Conservation (phyloP, 2,329 filamentous ascomycete genomes). For the Fusarium paranaense region DNA sequence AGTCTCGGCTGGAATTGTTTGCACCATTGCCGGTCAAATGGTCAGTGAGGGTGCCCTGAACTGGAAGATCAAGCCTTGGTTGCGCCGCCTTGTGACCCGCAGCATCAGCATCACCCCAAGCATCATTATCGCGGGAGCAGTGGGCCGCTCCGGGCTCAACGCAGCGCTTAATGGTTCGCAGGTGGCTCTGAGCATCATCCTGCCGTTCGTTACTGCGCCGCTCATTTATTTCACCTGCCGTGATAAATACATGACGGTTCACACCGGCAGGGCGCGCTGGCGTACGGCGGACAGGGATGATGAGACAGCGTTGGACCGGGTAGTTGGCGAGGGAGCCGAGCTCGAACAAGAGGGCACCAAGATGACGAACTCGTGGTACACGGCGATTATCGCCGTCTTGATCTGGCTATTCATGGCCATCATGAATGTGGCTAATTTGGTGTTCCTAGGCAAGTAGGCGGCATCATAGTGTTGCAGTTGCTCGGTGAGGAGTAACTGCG, state of each 20-base stretch:
- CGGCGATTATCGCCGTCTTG: conserved; percentile 63
- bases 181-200: conserved; percentile 80
- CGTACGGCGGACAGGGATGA: neutral
- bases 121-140: conserved; percentile 84
- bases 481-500: neutral
- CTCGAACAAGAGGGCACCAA: conserved; percentile 50
- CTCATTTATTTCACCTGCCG: conserved; percentile 88
- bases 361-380: conserved; percentile 80
- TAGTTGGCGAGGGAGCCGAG: conserved; percentile 13
- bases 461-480: neutral
- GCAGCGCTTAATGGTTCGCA: conserved; percentile 81
- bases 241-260: conserved; percentile 82
- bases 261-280: conserved; percentile 55
- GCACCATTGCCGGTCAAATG: conserved; percentile 92
- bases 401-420: conserved; percentile 81
- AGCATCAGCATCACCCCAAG: conserved; percentile 84
- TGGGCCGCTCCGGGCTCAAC: conserved; percentile 77
- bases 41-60: conserved; percentile 84
- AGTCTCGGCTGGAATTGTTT: conserved; percentile 85
- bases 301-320: conserved; percentile 18
- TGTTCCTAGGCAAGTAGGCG: conserved; percentile 46
- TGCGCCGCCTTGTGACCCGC: conserved; percentile 81
- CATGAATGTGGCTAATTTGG: conserved; percentile 83
- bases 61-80: conserved; percentile 81
- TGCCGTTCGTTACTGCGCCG: conserved; percentile 86